These are phyloP conservation scores for Termitomyces sp. DNA, from an alignment of 768 basidiomycete species.

Conservation along the genomic window DNA sequence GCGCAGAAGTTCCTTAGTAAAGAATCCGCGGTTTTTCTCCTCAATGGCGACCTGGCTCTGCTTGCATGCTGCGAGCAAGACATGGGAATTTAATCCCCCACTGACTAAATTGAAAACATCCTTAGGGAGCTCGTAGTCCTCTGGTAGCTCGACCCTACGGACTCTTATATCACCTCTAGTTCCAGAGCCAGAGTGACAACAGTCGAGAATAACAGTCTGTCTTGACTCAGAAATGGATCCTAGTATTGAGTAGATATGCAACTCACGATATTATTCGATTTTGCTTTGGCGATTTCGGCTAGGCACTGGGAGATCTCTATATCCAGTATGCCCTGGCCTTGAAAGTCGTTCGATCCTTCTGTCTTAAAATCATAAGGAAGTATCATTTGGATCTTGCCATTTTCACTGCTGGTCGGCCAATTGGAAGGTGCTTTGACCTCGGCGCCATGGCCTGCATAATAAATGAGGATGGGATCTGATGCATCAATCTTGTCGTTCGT, in stretches of 20 bases:
- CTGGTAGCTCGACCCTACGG: not conserved
- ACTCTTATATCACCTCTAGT: not conserved
- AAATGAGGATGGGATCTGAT: slow-evolving; percentile 8
- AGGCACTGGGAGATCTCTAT: not conserved
- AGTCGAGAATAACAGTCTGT: slow-evolving; percentile 11
- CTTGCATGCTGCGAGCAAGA: slow-evolving; percentile 9
- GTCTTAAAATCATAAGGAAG: slow-evolving; percentile 3
- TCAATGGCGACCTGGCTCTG: not conserved
- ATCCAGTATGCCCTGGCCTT: slow-evolving; percentile 2
- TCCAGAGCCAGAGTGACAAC: slow-evolving; percentile 3
- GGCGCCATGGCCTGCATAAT: slow-evolving; percentile 8
- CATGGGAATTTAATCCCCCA: not conserved
- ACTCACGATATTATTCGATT: slow-evolving; percentile 9
- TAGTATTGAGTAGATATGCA: not conserved
- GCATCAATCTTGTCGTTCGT: not conserved
- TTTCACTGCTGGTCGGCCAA: not conserved
- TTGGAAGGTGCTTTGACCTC: not conserved
- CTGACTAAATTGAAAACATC: not conserved
- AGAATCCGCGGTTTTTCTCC: not conserved
- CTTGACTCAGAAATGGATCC: not conserved
- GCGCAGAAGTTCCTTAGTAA: not conserved
- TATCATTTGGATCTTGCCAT: slow-evolving; percentile 3
- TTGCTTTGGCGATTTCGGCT: not conserved
- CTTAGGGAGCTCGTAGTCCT: not conserved
- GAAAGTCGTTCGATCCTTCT: not conserved